Percentiles rank a stretch among this genome's conserved stretches.
These are phyloP conservation scores for Sanguinoderma infundibulare DNA, from an alignment of 1,284 basidiomycete species.

Conservation along the genomic window DNA sequence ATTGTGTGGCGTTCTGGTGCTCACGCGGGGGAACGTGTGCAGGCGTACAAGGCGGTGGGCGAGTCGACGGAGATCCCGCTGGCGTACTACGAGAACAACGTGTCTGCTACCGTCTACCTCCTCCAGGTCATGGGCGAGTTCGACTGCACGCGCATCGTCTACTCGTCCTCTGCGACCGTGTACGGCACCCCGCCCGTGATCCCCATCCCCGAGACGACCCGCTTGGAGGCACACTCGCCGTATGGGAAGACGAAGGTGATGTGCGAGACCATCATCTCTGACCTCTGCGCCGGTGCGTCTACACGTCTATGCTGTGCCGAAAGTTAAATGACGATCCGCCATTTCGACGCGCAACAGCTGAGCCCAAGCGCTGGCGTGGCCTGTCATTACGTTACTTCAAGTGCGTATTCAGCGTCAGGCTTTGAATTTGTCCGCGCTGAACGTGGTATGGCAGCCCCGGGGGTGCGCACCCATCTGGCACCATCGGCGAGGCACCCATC, in stretches of 20 bases:
- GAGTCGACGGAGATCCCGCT: slow-evolving; percentile 96
- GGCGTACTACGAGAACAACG: slow-evolving; percentile 93
- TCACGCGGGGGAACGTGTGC: background rate
- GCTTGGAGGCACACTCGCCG: slow-evolving; percentile 87
- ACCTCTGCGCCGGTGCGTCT: slow-evolving; percentile 79
- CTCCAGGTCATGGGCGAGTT: slow-evolving; percentile 88
- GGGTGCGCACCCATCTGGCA: slow-evolving; percentile 94
- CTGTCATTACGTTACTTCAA: slow-evolving; percentile 97
- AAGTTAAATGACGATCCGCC: slow-evolving; percentile 9
- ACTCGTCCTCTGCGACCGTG: slow-evolving; percentile 98
- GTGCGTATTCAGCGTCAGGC: slow-evolving; percentile 49
- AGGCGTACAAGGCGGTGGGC: slow-evolving; percentile 98
- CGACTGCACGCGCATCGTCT: slow-evolving; percentile 87
- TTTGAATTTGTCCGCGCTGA: background rate
- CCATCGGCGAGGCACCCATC: slow-evolving; percentile 95
- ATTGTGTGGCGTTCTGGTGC: background rate
- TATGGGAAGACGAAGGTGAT: slow-evolving; percentile 98
- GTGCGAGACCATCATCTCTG: slow-evolving; percentile 90
- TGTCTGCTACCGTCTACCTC: slow-evolving; percentile 82
- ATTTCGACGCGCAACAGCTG: slow-evolving; percentile 48
- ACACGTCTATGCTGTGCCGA: background rate
- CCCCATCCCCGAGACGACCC: slow-evolving; percentile 94
- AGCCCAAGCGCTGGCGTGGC: slow-evolving; percentile 76
- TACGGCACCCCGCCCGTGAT: slow-evolving; percentile 94
- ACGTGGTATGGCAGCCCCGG: slow-evolving; percentile 70